These are phyloP conservation scores for Ascochyta pisi DNA, from an alignment of 2,329 filamentous ascomycete genomes.

Conservation along the genomic window DNA sequence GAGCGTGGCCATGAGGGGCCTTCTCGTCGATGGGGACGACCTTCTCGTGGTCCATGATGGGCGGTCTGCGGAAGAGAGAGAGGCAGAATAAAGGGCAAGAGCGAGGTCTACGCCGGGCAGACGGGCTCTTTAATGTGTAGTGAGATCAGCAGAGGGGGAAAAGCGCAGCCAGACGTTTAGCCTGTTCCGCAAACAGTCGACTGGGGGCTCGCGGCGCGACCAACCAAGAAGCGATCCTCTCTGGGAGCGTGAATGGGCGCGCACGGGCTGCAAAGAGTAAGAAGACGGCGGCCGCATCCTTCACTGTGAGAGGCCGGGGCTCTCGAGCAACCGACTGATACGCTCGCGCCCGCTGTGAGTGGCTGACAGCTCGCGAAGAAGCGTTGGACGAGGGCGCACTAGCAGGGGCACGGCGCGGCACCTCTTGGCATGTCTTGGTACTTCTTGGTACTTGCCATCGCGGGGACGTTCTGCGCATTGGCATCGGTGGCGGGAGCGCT, in stretches of 20 bases:
- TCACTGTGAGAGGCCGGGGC: conserved; percentile 15
- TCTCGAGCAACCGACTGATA: conserved; percentile 22
- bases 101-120: conserved; percentile 8
- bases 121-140: conserved; percentile 33
- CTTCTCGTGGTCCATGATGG: conserved; percentile 37
- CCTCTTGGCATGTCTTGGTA: conserved; percentile 15
- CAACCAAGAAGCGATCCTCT: conserved; percentile 31
- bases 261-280: conserved; percentile 26
- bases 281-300: conserved; percentile 22
- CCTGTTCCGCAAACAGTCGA: conserved; percentile 22
- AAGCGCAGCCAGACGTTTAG: conserved; percentile 24
- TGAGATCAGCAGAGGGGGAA: conserved; percentile 35
- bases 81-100: conserved; percentile 13
- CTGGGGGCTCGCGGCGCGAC: conserved; percentile 29
- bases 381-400: conserved; percentile 24
- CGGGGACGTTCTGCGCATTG: conserved; percentile 34
- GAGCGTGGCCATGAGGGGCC: conserved; percentile 21
- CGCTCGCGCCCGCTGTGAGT: conserved; percentile 18
- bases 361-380: conserved; percentile 19
- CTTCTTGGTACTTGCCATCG: conserved; percentile 18
- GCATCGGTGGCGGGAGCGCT: conserved; percentile 26
- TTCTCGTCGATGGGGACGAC: conserved; percentile 37
- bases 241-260: conserved; percentile 13
- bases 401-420: conserved; percentile 15
- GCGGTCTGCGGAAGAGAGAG: conserved; percentile 23